Conservation (phyloP, 805 yeast genomes). For the Starmerella ratchasimensis region DNA sequence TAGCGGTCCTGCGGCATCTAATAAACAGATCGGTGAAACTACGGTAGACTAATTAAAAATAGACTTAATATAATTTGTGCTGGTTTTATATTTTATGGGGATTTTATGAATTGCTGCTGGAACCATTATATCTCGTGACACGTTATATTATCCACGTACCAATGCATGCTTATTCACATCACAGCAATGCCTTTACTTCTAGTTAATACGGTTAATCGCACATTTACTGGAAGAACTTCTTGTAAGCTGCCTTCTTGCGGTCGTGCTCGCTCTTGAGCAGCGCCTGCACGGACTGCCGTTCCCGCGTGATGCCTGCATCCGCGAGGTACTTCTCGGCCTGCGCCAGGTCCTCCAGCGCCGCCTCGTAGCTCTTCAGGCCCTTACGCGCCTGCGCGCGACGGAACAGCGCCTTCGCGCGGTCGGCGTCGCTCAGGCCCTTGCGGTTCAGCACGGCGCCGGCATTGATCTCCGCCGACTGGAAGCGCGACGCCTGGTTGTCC, state of each 20-base stretch:
- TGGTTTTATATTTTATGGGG: too few relatives aligned
- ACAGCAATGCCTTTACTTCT: too few relatives aligned
- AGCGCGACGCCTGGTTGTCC: conserved; percentile 48
- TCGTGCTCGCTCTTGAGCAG: conserved; percentile 41
- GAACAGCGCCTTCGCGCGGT: conserved; percentile 72
- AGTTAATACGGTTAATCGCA: too few relatives aligned
- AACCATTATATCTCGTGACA: too few relatives aligned
- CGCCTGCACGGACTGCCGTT: conserved; percentile 45
- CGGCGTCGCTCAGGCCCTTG: conserved; percentile 42
- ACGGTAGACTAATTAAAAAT: too few relatives aligned
- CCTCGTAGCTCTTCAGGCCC: conserved; percentile 50
- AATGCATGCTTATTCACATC: too few relatives aligned
- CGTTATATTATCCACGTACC: too few relatives aligned
- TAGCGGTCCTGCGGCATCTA: too few relatives aligned
- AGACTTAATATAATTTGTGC: too few relatives aligned
- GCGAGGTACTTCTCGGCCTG: conserved; percentile 54
- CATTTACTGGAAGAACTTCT: conserved; percentile 29
- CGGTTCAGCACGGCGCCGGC: conserved; percentile 55
- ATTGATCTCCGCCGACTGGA: conserved; percentile 41
- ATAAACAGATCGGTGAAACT: too few relatives aligned
- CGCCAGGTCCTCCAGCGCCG: conserved; percentile 52
- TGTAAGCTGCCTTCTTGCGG: conserved; percentile 29
- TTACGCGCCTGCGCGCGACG: conserved; percentile 71
- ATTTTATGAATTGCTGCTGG: too few relatives aligned
- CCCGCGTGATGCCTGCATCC: conserved; percentile 59